Percentiles rank a stretch among this genome's conserved stretches.
Conservation (phyloP, 495 filamentous ascomycete species). For the Haplographium delicatum region DNA sequence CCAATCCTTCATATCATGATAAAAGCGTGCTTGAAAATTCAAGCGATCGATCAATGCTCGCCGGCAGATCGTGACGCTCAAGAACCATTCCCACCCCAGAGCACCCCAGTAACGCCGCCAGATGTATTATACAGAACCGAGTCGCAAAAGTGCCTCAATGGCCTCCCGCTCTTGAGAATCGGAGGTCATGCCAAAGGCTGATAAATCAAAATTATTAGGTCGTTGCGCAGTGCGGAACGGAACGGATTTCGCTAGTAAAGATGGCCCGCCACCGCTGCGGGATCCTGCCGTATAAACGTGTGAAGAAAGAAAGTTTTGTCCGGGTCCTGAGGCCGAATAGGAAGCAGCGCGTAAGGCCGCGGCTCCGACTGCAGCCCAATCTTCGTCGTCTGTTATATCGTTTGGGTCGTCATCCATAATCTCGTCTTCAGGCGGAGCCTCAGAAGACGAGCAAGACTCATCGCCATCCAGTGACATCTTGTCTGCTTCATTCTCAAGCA, state of each 20-base stretch:
- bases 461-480: conserved; percentile 89
- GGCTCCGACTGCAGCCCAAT: conserved; percentile 89
- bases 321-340: conserved; percentile 35
- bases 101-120: conserved; percentile 26
- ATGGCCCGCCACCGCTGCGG: conserved; percentile 36
- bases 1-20: conserved; percentile 22
- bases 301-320: conserved; percentile 31
- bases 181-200: conserved; percentile 45
- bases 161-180: conserved; percentile 76
- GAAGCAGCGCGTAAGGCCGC: conserved; percentile 74
- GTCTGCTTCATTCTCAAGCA: conserved; percentile 84
- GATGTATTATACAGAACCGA: conserved; percentile 76
- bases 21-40: conserved; percentile 20
- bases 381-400: conserved; percentile 93
- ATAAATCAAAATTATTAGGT: conserved; percentile 42
- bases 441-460: conserved; percentile 66
- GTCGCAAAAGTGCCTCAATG: conserved; percentile 74
- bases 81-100: conserved; percentile 14
- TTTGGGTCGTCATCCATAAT: conserved; percentile 61
- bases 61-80: conserved; percentile 29
- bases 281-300: conserved; percentile 40
- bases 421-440: conserved; percentile 63
- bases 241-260: conserved; percentile 37
- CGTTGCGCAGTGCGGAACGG: conserved; percentile 39
- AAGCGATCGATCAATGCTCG: conserved; percentile 28